Evolutionary conservation across 441 rosid genomes (phyloP).

Genomic region (Populus hybrid): DNA sequence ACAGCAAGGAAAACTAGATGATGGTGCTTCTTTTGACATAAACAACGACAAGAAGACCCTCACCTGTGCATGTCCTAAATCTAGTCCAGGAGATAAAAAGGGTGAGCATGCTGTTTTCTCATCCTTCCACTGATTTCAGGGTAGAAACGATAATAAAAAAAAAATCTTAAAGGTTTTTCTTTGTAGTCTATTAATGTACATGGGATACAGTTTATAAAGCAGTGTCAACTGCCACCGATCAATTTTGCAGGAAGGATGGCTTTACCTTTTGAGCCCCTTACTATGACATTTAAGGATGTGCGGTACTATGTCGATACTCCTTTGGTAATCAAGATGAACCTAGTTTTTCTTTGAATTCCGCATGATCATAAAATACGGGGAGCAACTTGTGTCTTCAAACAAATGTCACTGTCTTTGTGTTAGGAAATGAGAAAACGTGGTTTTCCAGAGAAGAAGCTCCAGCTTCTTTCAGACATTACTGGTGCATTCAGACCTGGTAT

Average conservation of each 20-base stretch:
- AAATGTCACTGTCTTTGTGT: background rate
- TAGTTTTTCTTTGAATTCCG: background rate
- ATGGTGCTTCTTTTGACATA: background rate
- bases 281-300: slow-evolving; percentile 54
- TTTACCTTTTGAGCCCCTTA: slow-evolving; percentile 62
- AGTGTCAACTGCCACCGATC: background rate
- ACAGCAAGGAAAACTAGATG: slow-evolving; percentile 21
- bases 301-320: slow-evolving; percentile 63
- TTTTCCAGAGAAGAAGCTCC: slow-evolving; percentile 37
- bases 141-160: background rate
- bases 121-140: background rate
- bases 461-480: slow-evolving; percentile 49
- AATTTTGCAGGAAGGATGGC: slow-evolving; percentile 44
- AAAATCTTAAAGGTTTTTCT: too few relatives aligned
- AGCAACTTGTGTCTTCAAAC: background rate
- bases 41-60: slow-evolving; percentile 13
- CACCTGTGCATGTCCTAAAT: slow-evolving; percentile 1
- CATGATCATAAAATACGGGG: background rate
- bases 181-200: too few relatives aligned
- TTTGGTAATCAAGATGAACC: slow-evolving; percentile 36
- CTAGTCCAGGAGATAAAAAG: slow-evolving; percentile 11
- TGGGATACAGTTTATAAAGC: background rate
- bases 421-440: slow-evolving; percentile 54
- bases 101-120: slow-evolving; percentile 9
- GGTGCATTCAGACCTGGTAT: slow-evolving; percentile 65